Evolutionary conservation across 768 basidiomycete species (phyloP).

Genomic region (Phylloporus arenicola): DNA sequence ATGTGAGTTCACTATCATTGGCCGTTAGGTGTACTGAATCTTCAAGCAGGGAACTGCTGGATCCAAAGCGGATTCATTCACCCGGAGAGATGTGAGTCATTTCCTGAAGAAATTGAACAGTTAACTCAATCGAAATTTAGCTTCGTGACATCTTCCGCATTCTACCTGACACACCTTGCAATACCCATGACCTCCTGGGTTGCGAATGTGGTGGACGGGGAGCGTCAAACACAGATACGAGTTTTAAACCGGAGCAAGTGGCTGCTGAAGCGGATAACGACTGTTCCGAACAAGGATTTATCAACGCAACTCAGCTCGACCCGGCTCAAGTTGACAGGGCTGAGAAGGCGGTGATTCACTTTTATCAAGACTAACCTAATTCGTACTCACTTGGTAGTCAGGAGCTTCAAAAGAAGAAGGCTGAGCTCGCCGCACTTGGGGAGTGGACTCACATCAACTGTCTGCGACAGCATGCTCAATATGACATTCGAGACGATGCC

Average conservation of each 20-base stretch:
- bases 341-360: slow-evolving; percentile 47
- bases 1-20: slow-evolving; percentile 34
- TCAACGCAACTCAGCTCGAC: slow-evolving; percentile 60
- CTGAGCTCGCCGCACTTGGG: slow-evolving; percentile 62
- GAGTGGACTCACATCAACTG: slow-evolving; percentile 88
- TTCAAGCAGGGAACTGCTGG: slow-evolving; percentile 36
- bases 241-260: slow-evolving; percentile 20
- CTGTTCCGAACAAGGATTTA: slow-evolving; percentile 44
- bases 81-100: slow-evolving; percentile 68
- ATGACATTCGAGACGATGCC: slow-evolving; percentile 60
- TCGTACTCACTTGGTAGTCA: slow-evolving; percentile 21
- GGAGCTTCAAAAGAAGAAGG: slow-evolving; percentile 66
- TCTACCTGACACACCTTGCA: slow-evolving; percentile 70
- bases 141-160: slow-evolving; percentile 91
- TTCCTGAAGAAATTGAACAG: background rate
- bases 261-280: slow-evolving; percentile 27
- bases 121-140: slow-evolving; percentile 34
- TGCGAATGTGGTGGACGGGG: slow-evolving; percentile 56
- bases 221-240: slow-evolving; percentile 4
- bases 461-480: slow-evolving; percentile 38
- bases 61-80: slow-evolving; percentile 82
- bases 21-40: slow-evolving; percentile 5
- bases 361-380: background rate
- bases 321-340: slow-evolving; percentile 38
- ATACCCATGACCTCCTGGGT: slow-evolving; percentile 88